Evolutionary conservation across 106 monocot genomes (phyloP).

Genomic region (Ottelia alismoides): DNA sequence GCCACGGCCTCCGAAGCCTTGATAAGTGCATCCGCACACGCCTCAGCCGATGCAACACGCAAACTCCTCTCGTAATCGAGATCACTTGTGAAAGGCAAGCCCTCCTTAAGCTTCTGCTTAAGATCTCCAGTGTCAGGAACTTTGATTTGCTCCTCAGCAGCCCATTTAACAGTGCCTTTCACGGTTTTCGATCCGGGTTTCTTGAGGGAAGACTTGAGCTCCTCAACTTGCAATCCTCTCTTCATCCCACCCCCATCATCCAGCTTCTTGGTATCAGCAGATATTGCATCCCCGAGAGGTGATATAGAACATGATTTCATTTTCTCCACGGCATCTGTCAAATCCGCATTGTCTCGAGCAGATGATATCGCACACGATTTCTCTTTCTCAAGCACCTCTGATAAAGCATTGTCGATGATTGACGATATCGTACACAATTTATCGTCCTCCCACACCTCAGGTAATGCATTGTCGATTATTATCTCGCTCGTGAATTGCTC

Average conservation of each 20-base stretch:
- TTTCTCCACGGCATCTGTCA: constrained; percentile 2
- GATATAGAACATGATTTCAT: constrained; percentile 18
- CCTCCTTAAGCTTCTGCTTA: constrained; percentile 2
- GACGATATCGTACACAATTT: not conserved
- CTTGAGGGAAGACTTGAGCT: constrained; percentile 61
- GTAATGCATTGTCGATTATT: constrained; percentile 21
- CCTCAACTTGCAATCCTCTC: not conserved
- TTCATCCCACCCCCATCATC: not conserved
- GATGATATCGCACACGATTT: constrained; percentile 13
- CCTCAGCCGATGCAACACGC: constrained; percentile 68
- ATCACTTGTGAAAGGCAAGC: constrained; percentile 6
- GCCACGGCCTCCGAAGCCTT: constrained; percentile 49
- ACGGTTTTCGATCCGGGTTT: constrained; percentile 14
- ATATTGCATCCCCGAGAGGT: not conserved
- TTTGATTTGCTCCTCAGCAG: constrained; percentile 28
- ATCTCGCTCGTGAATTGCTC: constrained; percentile 32
- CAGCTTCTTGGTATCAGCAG: not conserved
- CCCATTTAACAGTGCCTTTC: constrained; percentile 60
- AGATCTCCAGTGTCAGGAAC: constrained; percentile 10
- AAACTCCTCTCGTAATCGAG: constrained; percentile 26
- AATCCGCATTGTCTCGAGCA: too few relatives aligned
- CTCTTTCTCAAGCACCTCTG: constrained; percentile 10
- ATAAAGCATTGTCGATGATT: not conserved
- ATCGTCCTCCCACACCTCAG: not conserved
- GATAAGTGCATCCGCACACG: constrained; percentile 54